Evolutionary conservation across 805 yeast genomes (phyloP).

Genomic region (Teunomyces gatunensis): DNA sequence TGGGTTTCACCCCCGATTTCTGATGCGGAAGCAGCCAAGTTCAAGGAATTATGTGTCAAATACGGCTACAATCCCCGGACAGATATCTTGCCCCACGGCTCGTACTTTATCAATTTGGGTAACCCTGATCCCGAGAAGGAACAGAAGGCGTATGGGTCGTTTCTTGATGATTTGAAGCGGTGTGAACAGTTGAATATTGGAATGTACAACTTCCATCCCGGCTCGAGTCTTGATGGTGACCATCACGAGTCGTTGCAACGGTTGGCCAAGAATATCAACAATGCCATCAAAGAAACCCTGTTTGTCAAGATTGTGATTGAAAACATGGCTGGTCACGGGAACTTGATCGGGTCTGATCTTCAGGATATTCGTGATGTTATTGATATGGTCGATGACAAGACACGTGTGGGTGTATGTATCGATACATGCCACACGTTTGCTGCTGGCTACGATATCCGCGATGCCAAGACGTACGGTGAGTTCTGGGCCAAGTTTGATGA

Average conservation of each 20-base stretch:
- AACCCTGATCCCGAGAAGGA: conserved; percentile 84
- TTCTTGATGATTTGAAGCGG: conserved; percentile 80
- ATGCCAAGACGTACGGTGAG: conserved; percentile 50
- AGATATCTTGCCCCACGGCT: conserved; percentile 91
- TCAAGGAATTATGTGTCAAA: conserved; percentile 59
- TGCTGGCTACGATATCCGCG: conserved; percentile 88
- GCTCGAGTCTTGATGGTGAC: conserved; percentile 74
- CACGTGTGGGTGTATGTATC: conserved; percentile 89
- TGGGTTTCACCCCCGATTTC: conserved; percentile 85
- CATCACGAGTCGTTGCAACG: conserved; percentile 61
- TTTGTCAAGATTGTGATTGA: conserved; percentile 89
- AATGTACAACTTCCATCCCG: conserved; percentile 89
- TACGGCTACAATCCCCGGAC: conserved; percentile 69
- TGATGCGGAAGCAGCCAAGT: conserved; percentile 63
- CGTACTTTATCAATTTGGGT: conserved; percentile 88
- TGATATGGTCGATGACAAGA: conserved; percentile 72
- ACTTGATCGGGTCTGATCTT: conserved; percentile 77
- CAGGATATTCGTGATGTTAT: conserved; percentile 77
- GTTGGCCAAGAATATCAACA: conserved; percentile 77
- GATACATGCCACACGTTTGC: conserved; percentile 97
- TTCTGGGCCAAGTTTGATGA: conserved; percentile 80
- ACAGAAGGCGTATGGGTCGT: conserved; percentile 68
- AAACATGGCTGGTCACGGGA: conserved; percentile 98
- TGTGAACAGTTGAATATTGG: conserved; percentile 87
- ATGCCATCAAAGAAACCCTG: conserved; percentile 67